Percentiles rank a stretch among this genome's conserved stretches.
Conservation (phyloP, 441 rosid genomes). For the Corymbia calophylla region DNA sequence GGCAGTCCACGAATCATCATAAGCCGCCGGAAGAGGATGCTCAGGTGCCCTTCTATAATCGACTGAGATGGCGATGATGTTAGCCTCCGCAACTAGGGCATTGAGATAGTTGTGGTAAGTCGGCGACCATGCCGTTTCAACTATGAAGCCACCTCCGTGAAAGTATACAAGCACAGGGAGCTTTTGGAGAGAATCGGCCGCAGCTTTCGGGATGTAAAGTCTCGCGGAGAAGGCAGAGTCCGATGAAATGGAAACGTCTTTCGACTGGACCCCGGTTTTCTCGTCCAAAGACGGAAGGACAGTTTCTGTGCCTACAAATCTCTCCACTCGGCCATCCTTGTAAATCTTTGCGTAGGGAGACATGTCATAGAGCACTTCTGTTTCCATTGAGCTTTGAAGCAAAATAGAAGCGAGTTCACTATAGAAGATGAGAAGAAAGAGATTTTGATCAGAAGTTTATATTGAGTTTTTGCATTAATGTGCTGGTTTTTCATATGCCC, state of each 20-base stretch:
- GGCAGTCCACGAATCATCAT: constrained; percentile 4
- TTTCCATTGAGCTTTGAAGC: not conserved
- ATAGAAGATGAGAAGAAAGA: not conserved
- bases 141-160: constrained; percentile 6
- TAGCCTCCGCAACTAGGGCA: not conserved
- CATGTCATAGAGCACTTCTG: not conserved
- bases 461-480: not conserved
- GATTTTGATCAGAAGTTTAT: not conserved
- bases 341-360: not conserved
- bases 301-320: not conserved
- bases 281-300: not conserved
- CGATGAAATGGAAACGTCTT: not conserved
- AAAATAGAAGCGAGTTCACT: not conserved
- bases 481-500: not conserved
- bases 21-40: not conserved
- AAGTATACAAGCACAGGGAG: constrained; percentile 1
- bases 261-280: not conserved
- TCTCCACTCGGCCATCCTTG: constrained; percentile 8
- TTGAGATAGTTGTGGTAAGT: constrained; percentile 1
- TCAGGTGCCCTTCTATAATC: constrained; percentile 4
- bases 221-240: not conserved
- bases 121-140: not conserved
- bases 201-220: not conserved
- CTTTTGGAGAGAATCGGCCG: not conserved
- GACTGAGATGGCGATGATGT: not conserved